A percentile compares a stretch with the other conserved stretches of the same genome.
phyloP scores from a whole-genome alignment of 495 filamentous ascomycete species.

The Hyphodiscus hymeniophilus region DNA sequence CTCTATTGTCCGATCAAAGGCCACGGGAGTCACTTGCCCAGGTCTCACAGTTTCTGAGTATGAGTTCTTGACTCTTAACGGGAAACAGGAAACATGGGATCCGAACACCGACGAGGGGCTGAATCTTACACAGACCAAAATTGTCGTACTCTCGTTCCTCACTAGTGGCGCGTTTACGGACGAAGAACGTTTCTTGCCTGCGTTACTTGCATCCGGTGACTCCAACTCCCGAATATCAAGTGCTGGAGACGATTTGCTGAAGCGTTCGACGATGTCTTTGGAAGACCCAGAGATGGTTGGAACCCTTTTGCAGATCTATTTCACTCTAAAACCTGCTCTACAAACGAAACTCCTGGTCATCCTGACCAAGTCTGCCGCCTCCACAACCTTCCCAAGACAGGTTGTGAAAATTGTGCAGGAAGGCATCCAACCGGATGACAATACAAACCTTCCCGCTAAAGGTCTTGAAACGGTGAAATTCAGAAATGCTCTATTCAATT shows the following conservation, averaged over 20 bases:
- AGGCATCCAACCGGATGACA: conserved; percentile 41
- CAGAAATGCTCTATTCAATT: conserved; percentile 76
- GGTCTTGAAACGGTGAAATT: conserved; percentile 68
- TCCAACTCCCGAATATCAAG: conserved; percentile 72
- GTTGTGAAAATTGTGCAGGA: conserved; percentile 63
- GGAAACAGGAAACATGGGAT: conserved; percentile 64
- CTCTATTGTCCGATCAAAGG: conserved; percentile 29
- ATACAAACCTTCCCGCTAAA: conserved; percentile 36
- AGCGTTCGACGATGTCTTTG: conserved; percentile 60
- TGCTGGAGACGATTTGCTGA: conserved; percentile 76
- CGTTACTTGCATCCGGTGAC: conserved; percentile 74
- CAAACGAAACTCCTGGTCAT: conserved; percentile 66
- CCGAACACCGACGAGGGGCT: conserved; percentile 50
- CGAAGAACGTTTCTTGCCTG: conserved; percentile 70
- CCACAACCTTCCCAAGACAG: conserved; percentile 52
- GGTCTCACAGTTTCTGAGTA: conserved; percentile 66
- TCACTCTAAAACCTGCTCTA: conserved; percentile 59
- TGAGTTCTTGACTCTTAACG: conserved; percentile 59
- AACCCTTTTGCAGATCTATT: conserved; percentile 62
- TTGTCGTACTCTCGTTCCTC: conserved; percentile 59
- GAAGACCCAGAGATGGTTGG: conserved; percentile 59
- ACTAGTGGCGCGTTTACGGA: conserved; percentile 79
- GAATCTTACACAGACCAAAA: conserved; percentile 59
- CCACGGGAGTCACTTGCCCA: conserved; percentile 38
- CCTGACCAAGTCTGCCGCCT: conserved; percentile 65